Percentiles rank a stretch among this genome's conserved stretches.
These are phyloP conservation scores for Lichina pygmaea DNA, from an alignment of 495 filamentous ascomycete species.

Conservation along the genomic window DNA sequence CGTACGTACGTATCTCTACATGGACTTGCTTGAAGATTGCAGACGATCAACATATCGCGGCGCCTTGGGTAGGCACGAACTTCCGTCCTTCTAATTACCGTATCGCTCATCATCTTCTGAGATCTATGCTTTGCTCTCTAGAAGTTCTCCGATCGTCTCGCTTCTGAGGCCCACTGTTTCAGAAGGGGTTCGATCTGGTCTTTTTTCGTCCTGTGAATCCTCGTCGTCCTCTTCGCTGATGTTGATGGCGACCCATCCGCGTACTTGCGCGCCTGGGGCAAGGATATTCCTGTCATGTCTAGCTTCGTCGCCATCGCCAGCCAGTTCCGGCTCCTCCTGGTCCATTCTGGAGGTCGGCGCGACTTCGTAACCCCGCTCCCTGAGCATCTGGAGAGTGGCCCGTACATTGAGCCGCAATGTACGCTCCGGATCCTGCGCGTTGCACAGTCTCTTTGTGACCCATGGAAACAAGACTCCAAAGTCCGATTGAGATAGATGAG, in stretches of 20 bases:
- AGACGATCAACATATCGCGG: too few species aligned
- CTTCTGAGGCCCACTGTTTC: background rate
- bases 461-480: slow-evolving; percentile 56
- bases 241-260: background rate
- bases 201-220: too few species aligned
- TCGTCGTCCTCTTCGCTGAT: background rate
- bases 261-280: background rate
- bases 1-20: too few species aligned
- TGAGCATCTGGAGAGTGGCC: slow-evolving; percentile 31
- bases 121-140: background rate
- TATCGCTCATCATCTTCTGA: too few species aligned
- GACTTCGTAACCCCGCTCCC: slow-evolving; percentile 22
- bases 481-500: slow-evolving; percentile 49
- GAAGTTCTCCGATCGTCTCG: background rate
- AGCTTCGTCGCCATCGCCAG: background rate
- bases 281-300: background rate
- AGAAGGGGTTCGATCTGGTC: background rate
- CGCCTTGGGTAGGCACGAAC: too few species aligned
- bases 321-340: slow-evolving; percentile 10
- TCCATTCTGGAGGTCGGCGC: slow-evolving; percentile 22
- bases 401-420: slow-evolving; percentile 34
- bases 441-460: slow-evolving; percentile 27
- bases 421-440: slow-evolving; percentile 30
- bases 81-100: too few species aligned
- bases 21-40: too few species aligned